A percentile compares a stretch with the other conserved stretches of the same genome.
Evolutionary conservation across 2,329 filamentous ascomycete genomes (phyloP).

Genomic region (Blastomyces parvus): DNA sequence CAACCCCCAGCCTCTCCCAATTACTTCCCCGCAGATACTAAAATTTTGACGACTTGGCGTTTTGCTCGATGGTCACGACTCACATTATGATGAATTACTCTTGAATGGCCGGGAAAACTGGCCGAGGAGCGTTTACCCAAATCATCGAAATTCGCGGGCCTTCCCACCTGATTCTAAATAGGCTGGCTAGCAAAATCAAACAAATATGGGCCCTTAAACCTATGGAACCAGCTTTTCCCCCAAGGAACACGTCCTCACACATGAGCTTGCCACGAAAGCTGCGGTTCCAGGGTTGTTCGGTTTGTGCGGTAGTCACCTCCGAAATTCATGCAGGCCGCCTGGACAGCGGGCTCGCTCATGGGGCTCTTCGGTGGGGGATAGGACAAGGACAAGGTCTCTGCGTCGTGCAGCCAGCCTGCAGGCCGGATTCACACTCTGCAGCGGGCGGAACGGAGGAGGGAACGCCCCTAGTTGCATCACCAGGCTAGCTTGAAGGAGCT

Average conservation of each 20-base stretch:
- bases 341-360: not conserved
- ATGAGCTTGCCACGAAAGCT: constrained; percentile 9
- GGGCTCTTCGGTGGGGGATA: not conserved
- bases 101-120: not conserved
- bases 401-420: not conserved
- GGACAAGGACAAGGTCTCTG: not conserved
- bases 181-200: not conserved
- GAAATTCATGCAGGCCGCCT: not conserved
- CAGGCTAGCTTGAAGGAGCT: not conserved
- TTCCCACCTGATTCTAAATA: too few relatives aligned
- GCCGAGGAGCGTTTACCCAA: too few relatives aligned
- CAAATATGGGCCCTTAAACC: too few relatives aligned
- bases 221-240: not conserved
- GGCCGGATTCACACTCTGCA: not conserved
- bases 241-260: not conserved
- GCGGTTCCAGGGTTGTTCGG: not conserved
- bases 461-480: not conserved
- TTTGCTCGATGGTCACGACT: not conserved
- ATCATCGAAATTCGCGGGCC: too few relatives aligned
- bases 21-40: not conserved
- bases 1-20: not conserved
- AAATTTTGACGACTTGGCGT: not conserved
- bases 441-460: not conserved
- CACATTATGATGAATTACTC: too few relatives aligned
- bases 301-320: not conserved